phyloP scores from a whole-genome alignment of 352 stramenopile genomes.

The Nothophytophthora sp. region DNA sequence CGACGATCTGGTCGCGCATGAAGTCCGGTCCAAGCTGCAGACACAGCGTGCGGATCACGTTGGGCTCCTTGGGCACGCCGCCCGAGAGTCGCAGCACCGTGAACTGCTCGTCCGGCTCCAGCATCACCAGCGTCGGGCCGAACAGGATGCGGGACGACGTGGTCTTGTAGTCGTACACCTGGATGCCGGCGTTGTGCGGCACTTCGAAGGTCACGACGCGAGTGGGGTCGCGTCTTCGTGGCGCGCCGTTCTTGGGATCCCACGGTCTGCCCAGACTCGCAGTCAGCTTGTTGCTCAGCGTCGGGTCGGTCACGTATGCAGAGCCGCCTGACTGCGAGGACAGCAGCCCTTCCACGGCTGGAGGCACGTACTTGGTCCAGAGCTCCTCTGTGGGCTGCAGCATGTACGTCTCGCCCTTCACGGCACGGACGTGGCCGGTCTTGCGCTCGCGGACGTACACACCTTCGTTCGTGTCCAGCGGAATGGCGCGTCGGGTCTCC shows the following conservation, averaged over 20 bases:
- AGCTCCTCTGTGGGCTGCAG: conserved; percentile 78
- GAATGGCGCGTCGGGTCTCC: conserved; percentile 76
- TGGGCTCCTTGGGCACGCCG: conserved; percentile 71
- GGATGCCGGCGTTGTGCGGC: conserved; percentile 78
- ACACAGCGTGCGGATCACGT: conserved; percentile 79
- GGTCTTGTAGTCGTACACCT: conserved; percentile 88
- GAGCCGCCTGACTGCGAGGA: conserved; percentile 52
- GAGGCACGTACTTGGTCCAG: conserved; percentile 64
- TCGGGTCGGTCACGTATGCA: conserved; percentile 63
- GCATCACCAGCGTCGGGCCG: conserved; percentile 77
- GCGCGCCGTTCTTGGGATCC: conserved; percentile 2
- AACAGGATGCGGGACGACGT: conserved; percentile 83
- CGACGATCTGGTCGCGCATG: conserved; percentile 84
- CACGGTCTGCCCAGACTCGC: conserved; percentile 23
- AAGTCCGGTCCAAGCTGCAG: conserved; percentile 82
- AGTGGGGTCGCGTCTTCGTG: conserved; percentile 48
- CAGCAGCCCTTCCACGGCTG: conserved; percentile 69
- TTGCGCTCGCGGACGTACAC: conserved; percentile 84
- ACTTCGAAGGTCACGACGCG: conserved; percentile 81
- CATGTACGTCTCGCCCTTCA: conserved; percentile 85
- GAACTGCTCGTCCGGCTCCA: conserved; percentile 83
- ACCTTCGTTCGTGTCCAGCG: conserved; percentile 77
- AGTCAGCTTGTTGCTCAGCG: conserved; percentile 18
- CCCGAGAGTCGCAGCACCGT: conserved; percentile 74
- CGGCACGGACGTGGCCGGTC: conserved; percentile 67